phyloP scores from a whole-genome alignment of 768 basidiomycete species.

The Gloeostereum incarnatum region DNA sequence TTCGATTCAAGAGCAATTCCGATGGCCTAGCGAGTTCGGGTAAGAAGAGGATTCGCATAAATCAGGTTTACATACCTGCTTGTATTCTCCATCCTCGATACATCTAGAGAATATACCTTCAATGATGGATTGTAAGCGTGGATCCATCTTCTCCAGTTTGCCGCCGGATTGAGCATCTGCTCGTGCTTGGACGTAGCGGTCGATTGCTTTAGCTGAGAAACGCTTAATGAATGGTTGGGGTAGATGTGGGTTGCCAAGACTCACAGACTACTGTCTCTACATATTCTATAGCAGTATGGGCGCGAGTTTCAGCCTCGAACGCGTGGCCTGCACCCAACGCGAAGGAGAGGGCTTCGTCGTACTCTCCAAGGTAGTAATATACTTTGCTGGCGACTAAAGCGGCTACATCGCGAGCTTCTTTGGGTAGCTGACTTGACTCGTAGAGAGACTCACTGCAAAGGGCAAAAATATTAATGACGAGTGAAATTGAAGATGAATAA shows the following conservation, averaged over 20 bases:
- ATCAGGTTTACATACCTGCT: slow-evolving; percentile 49
- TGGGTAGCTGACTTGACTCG: slow-evolving; percentile 70
- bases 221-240: background rate
- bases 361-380: slow-evolving; percentile 93
- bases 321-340: slow-evolving; percentile 85
- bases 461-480: slow-evolving; percentile 8
- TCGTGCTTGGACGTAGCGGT: slow-evolving; percentile 77
- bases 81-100: slow-evolving; percentile 82
- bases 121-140: slow-evolving; percentile 74
- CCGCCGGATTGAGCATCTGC: slow-evolving; percentile 38
- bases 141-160: slow-evolving; percentile 59
- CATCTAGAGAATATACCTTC: slow-evolving; percentile 85
- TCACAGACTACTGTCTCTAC: slow-evolving; percentile 90
- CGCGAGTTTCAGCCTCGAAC: slow-evolving; percentile 68
- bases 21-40: slow-evolving; percentile 53
- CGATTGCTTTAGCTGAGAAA: slow-evolving; percentile 82
- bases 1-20: slow-evolving; percentile 92
- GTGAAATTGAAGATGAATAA: slow-evolving; percentile 6
- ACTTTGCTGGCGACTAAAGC: slow-evolving; percentile 96
- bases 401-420: slow-evolving; percentile 69
- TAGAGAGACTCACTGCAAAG: slow-evolving; percentile 75
- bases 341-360: slow-evolving; percentile 92
- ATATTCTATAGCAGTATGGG: slow-evolving; percentile 69
- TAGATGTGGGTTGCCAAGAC: slow-evolving; percentile 22
- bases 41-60: slow-evolving; percentile 1